Evolutionary conservation across 176 grass and related monocot species (phyloP).

Genomic region (Carex parvula): DNA sequence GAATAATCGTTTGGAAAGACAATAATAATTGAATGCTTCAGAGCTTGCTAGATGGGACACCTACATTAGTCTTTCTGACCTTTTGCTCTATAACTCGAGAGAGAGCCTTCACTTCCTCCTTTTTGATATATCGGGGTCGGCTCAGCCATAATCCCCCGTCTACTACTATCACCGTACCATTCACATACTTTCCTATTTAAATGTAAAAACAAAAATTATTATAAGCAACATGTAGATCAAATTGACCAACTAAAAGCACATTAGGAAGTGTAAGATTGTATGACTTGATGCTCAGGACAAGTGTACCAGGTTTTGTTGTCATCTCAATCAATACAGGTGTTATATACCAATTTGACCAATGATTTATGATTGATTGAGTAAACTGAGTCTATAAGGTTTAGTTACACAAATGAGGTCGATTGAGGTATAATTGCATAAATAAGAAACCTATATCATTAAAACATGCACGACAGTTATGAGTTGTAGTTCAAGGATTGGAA

Average conservation of each 20-base stretch:
- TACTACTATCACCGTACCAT: constrained; percentile 72
- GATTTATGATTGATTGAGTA: neutral
- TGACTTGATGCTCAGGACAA: neutral
- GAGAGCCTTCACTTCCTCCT: constrained; percentile 75
- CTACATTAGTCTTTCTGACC: constrained; percentile 45
- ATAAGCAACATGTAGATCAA: neutral
- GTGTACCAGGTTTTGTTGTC: neutral
- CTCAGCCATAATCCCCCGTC: constrained; percentile 94
- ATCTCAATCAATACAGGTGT: neutral
- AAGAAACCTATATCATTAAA: neutral
- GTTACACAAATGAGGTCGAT: neutral
- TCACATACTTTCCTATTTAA: constrained; percentile 86
- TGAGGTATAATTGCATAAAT: constrained; percentile 11
- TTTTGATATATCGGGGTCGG: constrained; percentile 46
- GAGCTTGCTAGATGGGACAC: constrained; percentile 64
- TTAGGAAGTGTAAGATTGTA: neutral
- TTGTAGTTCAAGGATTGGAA: neutral
- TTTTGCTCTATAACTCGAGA: constrained; percentile 62
- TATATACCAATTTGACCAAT: neutral
- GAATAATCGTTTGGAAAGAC: neutral
- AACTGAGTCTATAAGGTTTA: neutral
- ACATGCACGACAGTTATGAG: neutral
- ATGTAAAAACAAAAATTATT: neutral
- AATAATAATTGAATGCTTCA: constrained; percentile 29
- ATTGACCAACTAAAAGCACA: neutral